These are phyloP conservation scores for Rhizopus delemar DNA, from an alignment of 371 early-diverging fungal species.

Conservation along the genomic window DNA sequence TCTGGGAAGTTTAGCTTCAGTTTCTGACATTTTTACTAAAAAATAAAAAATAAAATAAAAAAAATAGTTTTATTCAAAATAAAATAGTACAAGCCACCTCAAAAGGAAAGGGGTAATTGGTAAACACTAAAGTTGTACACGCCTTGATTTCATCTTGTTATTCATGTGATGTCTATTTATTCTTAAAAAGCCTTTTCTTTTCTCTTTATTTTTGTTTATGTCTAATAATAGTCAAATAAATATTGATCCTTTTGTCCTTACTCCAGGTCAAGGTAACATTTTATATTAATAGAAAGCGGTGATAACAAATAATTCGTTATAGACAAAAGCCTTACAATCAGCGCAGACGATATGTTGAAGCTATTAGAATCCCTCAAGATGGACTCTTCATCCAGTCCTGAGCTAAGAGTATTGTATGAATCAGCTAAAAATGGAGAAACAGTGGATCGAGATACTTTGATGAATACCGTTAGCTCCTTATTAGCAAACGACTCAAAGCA, in stretches of 20 bases:
- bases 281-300: background rate
- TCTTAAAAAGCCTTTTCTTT: constrained; percentile 1
- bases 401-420: constrained; percentile 12
- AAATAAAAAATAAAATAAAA: background rate
- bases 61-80: background rate
- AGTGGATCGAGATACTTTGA: constrained; percentile 25
- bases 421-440: constrained; percentile 26
- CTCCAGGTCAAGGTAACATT: background rate
- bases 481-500: constrained; percentile 16
- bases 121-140: background rate
- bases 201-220: constrained; percentile 10
- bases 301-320: background rate
- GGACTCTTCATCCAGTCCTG: constrained; percentile 8
- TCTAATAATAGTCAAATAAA: constrained; percentile 6
- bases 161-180: constrained; percentile 3
- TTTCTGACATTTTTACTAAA: constrained; percentile 24
- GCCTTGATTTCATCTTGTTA: background rate
- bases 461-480: constrained; percentile 11
- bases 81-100: background rate
- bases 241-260: constrained; percentile 15
- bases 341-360: constrained; percentile 20
- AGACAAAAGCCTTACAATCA: constrained; percentile 12
- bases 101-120: background rate
- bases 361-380: constrained; percentile 19
- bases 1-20: constrained; percentile 44